Percentiles rank a stretch among this genome's conserved stretches.
Conservation (phyloP, 306 rosid species). For the Fagus crenata region DNA sequence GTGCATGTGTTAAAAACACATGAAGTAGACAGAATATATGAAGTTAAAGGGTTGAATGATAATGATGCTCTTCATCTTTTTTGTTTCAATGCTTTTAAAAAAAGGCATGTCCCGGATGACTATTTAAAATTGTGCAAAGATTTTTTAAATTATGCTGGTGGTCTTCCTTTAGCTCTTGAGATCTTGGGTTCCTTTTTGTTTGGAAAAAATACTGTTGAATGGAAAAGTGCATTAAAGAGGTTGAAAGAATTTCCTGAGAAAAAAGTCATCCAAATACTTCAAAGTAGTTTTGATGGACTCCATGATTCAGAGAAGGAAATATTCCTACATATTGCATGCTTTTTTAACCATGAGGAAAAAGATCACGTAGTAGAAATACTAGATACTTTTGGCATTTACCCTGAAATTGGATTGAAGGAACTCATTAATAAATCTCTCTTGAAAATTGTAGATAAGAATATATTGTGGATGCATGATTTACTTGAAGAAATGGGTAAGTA, state of each 20-base stretch:
- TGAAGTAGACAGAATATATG: background rate
- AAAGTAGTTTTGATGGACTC: background rate
- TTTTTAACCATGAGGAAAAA: background rate
- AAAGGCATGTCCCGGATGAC: background rate
- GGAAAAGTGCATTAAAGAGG: background rate
- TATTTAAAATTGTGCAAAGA: rapidly evolving
- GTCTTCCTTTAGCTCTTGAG: background rate
- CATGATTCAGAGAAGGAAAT: background rate
- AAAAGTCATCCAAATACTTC: rapidly evolving
- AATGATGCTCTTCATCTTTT: background rate
- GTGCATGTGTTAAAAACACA: background rate
- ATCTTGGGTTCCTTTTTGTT: background rate
- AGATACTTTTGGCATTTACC: background rate
- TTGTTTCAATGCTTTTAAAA: background rate
- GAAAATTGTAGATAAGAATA: background rate
- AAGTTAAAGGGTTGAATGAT: background rate
- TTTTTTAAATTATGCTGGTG: background rate
- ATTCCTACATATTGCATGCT: background rate
- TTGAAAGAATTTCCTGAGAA: background rate
- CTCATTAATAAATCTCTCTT: background rate
- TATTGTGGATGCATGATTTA: background rate
- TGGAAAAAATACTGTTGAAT: background rate
- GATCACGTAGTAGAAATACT: background rate
- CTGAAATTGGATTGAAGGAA: background rate
- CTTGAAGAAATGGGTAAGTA: background rate